These are phyloP conservation scores for Leccinum subrobustum DNA, from an alignment of 1,284 basidiomycete species.

Conservation along the genomic window DNA sequence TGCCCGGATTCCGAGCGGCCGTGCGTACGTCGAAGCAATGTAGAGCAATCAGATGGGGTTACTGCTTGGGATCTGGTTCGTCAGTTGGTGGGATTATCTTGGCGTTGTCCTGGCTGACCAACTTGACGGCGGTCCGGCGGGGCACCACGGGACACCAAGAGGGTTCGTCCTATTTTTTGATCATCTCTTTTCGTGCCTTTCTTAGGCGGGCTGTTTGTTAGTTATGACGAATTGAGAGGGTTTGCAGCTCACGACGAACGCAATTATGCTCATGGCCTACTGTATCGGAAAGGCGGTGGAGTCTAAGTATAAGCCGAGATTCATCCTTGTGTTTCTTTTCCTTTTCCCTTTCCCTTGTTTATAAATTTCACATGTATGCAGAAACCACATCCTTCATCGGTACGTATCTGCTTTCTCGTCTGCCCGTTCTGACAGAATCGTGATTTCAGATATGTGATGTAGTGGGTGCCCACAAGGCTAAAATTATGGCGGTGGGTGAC, in stretches of 20 bases:
- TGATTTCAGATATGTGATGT: conserved; percentile 55
- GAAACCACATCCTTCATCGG: conserved; percentile 68
- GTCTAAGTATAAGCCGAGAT: conserved; percentile 60
- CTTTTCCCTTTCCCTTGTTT: neutral
- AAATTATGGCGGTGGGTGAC: no score
- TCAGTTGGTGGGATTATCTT: conserved; percentile 56
- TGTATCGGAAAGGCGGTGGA: conserved; percentile 67
- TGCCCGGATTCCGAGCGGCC: conserved; percentile 46
- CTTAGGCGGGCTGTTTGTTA: neutral
- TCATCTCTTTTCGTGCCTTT: neutral
- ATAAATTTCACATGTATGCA: conserved; percentile 8
- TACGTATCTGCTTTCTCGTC: conserved; percentile 43
- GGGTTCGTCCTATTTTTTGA: conserved; percentile 24
- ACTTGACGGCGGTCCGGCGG: conserved; percentile 51
- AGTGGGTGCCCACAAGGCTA: no score
- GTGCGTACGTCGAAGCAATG: conserved; percentile 54
- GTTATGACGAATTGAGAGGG: neutral
- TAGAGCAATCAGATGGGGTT: conserved; percentile 63
- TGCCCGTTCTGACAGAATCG: conserved; percentile 54
- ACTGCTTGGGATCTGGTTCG: conserved; percentile 56
- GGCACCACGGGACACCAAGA: conserved; percentile 60
- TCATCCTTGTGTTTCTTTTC: conserved; percentile 6
- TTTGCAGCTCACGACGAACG: conserved; percentile 55
- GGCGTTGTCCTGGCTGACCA: conserved; percentile 59
- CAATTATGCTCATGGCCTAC: conserved; percentile 69